Evolutionary conservation across 2,329 filamentous ascomycete genomes (phyloP), one percentile per base, ranked within the genome.

Genomic region (Botrytis byssoidea): DNA sequence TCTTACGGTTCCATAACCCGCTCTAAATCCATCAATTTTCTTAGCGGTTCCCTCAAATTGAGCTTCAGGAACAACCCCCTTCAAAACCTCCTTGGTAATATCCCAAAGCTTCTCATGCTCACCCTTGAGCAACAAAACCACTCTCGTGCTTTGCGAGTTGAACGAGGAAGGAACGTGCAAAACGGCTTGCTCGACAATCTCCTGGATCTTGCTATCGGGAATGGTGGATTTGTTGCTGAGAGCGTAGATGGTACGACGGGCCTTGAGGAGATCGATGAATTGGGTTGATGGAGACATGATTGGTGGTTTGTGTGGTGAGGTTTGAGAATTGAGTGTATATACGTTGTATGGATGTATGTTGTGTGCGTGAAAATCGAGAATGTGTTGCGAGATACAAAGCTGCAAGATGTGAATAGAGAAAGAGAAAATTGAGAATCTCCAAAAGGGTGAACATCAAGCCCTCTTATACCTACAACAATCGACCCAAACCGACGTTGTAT

Each of bases 51-150:
- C 70, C 18, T 75, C 67, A 64, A 68, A 81, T n/a, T 67, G 32
- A 14, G 77, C 79, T 5, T 83, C 86, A 44, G 92, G 89, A 37
- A 96, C 90, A 74, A 94, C 88, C 35, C 85, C 85, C 85, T 91
- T 90, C 74, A 95, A 86, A 71, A 87, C 84, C 42, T 91, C 89
- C 75, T 85, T 83, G 72, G 90, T 87, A 74, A 94, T 86, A 81
- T 93, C 91, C 95, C 95, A 98, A 78, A 97, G 89, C 85, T 92
- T 92, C 79, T 94, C 90, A 85, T 98, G 95, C 83, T 97, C 92
- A 75, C 88, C 88, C 80, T 92, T 91, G 80, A 96, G 87, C 72
- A 98, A 89, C 70, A 97, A 88, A 66, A 97, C 88, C 74, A 92
- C 84, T 74, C 95, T 91, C 77, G 93, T 92, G 78, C 90, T 90